These are phyloP conservation scores for Komagataella pseudopastoris DNA, from an alignment of 805 yeast species.

Conservation along the genomic window DNA sequence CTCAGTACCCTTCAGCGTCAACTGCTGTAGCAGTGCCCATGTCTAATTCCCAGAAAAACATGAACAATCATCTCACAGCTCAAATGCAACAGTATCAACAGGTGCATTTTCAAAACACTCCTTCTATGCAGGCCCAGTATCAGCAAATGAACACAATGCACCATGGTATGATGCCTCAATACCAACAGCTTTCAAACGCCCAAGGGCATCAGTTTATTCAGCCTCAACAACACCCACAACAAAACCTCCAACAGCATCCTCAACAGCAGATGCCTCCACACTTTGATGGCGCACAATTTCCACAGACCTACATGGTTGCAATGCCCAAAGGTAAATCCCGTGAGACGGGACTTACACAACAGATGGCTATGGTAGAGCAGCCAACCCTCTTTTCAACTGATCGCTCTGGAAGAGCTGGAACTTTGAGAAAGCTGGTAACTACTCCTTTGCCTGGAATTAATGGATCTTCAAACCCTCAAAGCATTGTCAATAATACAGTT, in stretches of 20 bases:
- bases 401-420: not conserved
- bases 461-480: not conserved
- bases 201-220: not conserved
- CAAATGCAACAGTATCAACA: conserved; percentile 2
- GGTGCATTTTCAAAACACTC: not conserved
- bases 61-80: conserved; percentile 2
- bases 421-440: not conserved
- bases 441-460: not conserved
- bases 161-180: not conserved
- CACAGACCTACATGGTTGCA: not conserved
- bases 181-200: not conserved
- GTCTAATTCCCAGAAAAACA: not conserved
- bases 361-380: not conserved
- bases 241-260: not conserved
- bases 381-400: not conserved
- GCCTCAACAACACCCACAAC: not conserved
- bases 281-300: not conserved
- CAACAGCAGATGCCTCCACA: not conserved
- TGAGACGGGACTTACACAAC: not conserved
- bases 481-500: not conserved
- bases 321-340: not conserved
- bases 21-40: conserved; percentile 1
- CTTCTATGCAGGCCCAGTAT: not conserved
- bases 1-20: conserved; percentile 12
- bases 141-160: not conserved